Percentiles rank a stretch among this genome's conserved stretches.
Conservation (phyloP, 768 basidiomycete species). For the Phanerodontia chrysosporium region DNA sequence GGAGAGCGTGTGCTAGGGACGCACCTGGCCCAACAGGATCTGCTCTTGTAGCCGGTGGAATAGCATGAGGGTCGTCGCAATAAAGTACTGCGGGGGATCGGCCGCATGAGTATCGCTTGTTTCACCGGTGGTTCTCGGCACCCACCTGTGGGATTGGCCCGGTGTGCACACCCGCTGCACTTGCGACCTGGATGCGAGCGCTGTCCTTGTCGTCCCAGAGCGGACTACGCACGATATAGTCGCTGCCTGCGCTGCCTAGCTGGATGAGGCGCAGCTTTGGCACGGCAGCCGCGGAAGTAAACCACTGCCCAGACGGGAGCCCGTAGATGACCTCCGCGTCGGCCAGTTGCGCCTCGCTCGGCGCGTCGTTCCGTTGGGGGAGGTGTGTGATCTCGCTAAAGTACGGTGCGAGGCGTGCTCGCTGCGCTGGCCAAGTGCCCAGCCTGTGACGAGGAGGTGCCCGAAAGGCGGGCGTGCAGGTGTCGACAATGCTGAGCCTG, state of each 20-base stretch:
- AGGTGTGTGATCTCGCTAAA: constrained; percentile 1
- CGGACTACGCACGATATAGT: neutral
- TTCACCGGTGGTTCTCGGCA: neutral
- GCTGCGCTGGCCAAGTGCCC: neutral
- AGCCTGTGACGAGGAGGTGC: neutral
- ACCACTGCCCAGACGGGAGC: neutral
- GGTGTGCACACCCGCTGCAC: constrained; percentile 10
- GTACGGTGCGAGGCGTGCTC: constrained; percentile 1
- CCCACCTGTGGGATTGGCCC: constrained; percentile 13
- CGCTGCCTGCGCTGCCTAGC: constrained; percentile 11
- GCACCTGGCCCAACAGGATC: constrained; percentile 9
- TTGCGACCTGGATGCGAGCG: constrained; percentile 4
- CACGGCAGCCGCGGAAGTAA: neutral
- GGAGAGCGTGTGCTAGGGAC: neutral
- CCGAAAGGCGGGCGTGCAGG: neutral
- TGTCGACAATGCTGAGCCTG: neutral
- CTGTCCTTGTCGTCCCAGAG: constrained; percentile 8
- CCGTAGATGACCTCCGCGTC: constrained; percentile 10
- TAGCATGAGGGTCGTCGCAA: constrained; percentile 9
- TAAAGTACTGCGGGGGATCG: constrained; percentile 5
- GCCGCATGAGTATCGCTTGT: neutral
- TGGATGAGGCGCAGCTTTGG: constrained; percentile 13
- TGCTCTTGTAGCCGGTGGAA: constrained; percentile 13
- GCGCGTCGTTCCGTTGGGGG: neutral
- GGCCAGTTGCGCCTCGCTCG: neutral